A percentile compares a stretch with the other conserved stretches of the same genome.
Conservation (phyloP, 495 filamentous ascomycete genomes). For the Penicillium goetzii region DNA sequence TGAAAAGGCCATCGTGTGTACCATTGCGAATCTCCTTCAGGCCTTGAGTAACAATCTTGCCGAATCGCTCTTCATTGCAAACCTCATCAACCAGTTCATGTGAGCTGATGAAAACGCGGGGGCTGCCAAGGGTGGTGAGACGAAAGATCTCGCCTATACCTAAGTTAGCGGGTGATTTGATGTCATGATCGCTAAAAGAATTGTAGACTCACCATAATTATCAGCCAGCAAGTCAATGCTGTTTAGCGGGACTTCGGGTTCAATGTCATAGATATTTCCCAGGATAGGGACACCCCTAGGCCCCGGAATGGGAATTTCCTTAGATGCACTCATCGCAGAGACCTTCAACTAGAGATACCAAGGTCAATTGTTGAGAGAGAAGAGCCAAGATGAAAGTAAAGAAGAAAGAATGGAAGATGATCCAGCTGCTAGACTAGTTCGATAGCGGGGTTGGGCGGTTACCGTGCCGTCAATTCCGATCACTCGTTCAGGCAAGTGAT, state of each 20-base stretch:
- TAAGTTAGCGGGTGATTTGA: not conserved
- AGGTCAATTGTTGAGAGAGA: not conserved
- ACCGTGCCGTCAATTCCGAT: constrained; percentile 16
- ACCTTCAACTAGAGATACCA: not conserved
- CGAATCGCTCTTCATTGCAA: constrained; percentile 69
- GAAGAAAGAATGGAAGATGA: not conserved
- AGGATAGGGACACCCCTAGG: constrained; percentile 66
- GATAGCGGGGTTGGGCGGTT: constrained; percentile 15
- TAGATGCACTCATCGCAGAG: constrained; percentile 25
- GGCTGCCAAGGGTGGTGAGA: constrained; percentile 32
- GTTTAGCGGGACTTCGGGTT: constrained; percentile 54
- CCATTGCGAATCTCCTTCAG: constrained; percentile 61
- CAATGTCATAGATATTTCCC: constrained; percentile 67
- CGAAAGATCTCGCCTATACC: constrained; percentile 59
- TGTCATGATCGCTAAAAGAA: not conserved
- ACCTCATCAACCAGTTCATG: constrained; percentile 65
- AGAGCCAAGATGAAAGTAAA: not conserved
- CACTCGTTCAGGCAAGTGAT: not conserved
- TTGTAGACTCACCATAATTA: constrained; percentile 55
- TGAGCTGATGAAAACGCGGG: constrained; percentile 45
- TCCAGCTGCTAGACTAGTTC: not conserved
- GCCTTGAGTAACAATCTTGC: constrained; percentile 53
- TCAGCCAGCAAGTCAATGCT: constrained; percentile 61
- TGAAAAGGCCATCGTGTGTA: constrained; percentile 71
- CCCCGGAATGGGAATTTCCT: constrained; percentile 54